Evolutionary conservation across 768 basidiomycete species (phyloP), one percentile per base, ranked within the genome.

Genomic region (Amanita phalloides): DNA sequence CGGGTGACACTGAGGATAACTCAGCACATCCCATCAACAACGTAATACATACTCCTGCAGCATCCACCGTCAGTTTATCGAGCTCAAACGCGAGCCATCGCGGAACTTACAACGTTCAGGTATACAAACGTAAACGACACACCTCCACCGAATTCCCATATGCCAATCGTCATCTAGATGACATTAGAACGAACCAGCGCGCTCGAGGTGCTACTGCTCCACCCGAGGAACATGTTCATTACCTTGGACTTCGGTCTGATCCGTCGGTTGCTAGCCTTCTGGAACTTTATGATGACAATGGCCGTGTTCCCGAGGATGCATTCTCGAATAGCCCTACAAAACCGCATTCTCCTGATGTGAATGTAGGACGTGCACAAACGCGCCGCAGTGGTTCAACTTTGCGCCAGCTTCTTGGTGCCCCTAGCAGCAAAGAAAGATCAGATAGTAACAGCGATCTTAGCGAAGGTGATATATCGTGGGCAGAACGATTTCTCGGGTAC

Each of bases 391-490:
- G 84, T 1, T 88, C 86, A 4, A 89, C 88, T 8, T 64, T 90
- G 53, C 78, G 85, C 4, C 81, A 88, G 60, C 67, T 90, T 2
- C 71, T 90, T 28, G 85, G 86, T 2, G 74, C 74, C 48, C 71
- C 81, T 0, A 60, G 65, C 1, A 66, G 66, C 52, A 52, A 36
- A 45, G 32, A 28, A 33, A 52, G 25, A 23, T 45, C 51, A n/a
- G 44, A 38, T 28, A 52, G 51, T 30, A 52, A 38, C 35, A 32
- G 25, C 35, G 51, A 52, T 32, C 46, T 64, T 17, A 64, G 55
- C 30, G 84, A 87, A 62, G 81, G 86, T 6, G 86, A 90, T 57
- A 87, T 90, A 49, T 89, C 86, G 2, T 90, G 87, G 87, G 87
- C 87, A 10, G 87, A 90, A 67, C 75, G 77, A 39, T 82, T 78